Evolutionary conservation across 2,329 filamentous ascomycete genomes (phyloP).

Genomic region (Endoconidiophora polonica): DNA sequence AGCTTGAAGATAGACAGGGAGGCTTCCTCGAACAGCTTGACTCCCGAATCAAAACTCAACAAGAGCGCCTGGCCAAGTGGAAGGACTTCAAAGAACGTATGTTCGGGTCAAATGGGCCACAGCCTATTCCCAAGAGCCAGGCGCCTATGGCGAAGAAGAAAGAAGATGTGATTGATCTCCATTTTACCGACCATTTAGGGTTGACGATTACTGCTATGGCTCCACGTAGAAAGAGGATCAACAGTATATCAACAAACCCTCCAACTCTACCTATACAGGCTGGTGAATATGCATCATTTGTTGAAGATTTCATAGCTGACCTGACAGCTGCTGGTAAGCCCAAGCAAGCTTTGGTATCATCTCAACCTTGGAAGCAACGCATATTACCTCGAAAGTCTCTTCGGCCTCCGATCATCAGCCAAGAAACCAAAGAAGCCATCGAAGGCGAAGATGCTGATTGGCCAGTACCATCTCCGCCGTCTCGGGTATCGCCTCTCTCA

Average conservation of each 20-base stretch:
- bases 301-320: slow-evolving; percentile 4
- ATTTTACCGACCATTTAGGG: slow-evolving; percentile 35
- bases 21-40: slow-evolving; percentile 58
- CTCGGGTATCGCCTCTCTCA: background rate
- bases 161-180: slow-evolving; percentile 29
- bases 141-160: slow-evolving; percentile 16
- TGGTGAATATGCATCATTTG: slow-evolving; percentile 5
- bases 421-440: background rate
- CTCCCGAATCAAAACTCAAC: slow-evolving; percentile 47
- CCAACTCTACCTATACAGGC: background rate
- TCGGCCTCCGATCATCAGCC: background rate
- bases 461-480: slow-evolving; percentile 5
- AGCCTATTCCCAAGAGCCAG: slow-evolving; percentile 16
- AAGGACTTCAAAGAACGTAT: slow-evolving; percentile 42
- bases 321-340: background rate
- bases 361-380: background rate
- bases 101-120: slow-evolving; percentile 21
- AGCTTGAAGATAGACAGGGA: slow-evolving; percentile 33
- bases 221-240: background rate
- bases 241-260: background rate
- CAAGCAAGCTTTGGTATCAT: slow-evolving; percentile 2
- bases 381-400: background rate
- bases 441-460: slow-evolving; percentile 2
- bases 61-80: slow-evolving; percentile 55
- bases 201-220: slow-evolving; percentile 6